Conservation (phyloP, 2,329 filamentous ascomycete species). For the Daldinia sp. region DNA sequence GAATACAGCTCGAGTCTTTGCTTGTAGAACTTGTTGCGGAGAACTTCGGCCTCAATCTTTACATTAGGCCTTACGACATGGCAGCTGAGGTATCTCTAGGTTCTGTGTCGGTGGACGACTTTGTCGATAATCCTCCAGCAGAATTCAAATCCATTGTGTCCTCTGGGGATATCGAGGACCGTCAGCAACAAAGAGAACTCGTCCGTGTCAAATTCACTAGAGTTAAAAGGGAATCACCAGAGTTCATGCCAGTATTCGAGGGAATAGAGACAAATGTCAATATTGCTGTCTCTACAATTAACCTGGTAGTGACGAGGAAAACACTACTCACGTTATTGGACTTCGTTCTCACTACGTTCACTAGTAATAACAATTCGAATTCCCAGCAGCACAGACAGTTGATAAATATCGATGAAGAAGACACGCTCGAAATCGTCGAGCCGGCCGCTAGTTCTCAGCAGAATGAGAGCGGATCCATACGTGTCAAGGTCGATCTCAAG, state of each 20-base stretch:
- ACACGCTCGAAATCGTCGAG: conserved; percentile 52
- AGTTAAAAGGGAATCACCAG: conserved; percentile 89
- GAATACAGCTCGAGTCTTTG: conserved; percentile 77
- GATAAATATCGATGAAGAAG: conserved; percentile 46
- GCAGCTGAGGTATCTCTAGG: conserved; percentile 88
- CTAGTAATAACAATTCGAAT: conserved; percentile 59
- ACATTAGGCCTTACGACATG: conserved; percentile 90
- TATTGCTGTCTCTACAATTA: conserved; percentile 92
- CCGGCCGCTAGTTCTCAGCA: conserved; percentile 48
- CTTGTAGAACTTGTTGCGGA: conserved; percentile 92
- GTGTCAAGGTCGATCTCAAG: conserved; percentile 92
- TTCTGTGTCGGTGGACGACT: conserved; percentile 89
- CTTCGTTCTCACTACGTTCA: conserved; percentile 93
- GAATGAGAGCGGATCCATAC: conserved; percentile 75
- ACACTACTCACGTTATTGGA: conserved; percentile 92
- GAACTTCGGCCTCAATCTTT: conserved; percentile 86
- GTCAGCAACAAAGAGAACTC: conserved; percentile 79
- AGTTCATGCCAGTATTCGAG: conserved; percentile 91
- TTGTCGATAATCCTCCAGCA: conserved; percentile 85
- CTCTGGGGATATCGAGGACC: conserved; percentile 76
- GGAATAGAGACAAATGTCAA: conserved; percentile 94
- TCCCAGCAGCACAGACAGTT: conserved; percentile 48
- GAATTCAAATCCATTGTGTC: conserved; percentile 99
- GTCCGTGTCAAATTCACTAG: conserved; percentile 89
- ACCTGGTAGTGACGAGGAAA: conserved; percentile 90